Conservation (phyloP, 176 grass and related monocot genomes). For the Saccharum officinarum region DNA sequence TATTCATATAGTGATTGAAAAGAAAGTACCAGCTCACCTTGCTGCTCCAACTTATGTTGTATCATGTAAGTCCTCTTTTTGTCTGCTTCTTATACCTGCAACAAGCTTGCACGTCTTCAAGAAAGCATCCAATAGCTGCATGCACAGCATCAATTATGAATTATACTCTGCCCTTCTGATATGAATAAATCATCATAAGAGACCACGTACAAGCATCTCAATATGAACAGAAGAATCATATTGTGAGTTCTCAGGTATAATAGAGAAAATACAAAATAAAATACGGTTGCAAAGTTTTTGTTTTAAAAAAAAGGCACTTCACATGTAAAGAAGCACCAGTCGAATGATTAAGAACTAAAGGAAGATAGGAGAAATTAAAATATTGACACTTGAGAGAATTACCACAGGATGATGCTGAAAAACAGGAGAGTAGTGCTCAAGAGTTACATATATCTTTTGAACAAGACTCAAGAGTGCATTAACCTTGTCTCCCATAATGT, state of each 20-base stretch:
- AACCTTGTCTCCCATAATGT: slow-evolving; percentile 77
- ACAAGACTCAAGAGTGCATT: slow-evolving; percentile 73
- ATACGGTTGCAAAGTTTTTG: neutral
- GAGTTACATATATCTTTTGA: slow-evolving; percentile 84
- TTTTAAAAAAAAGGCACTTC: neutral
- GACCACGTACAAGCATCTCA: neutral
- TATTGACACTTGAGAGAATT: slow-evolving; percentile 31
- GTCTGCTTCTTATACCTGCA: slow-evolving; percentile 60
- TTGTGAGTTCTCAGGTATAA: neutral
- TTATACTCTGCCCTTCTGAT: slow-evolving; percentile 14
- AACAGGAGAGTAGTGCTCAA: slow-evolving; percentile 85
- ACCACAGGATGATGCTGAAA: slow-evolving; percentile 93
- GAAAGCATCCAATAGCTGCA: slow-evolving; percentile 82
- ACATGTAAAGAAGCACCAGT: slow-evolving; percentile 5
- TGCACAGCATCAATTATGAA: slow-evolving; percentile 17
- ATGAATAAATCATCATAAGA: neutral
- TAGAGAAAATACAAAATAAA: slow-evolving; percentile 13
- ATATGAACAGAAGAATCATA: neutral
- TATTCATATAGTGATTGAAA: slow-evolving; percentile 3
- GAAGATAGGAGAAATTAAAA: slow-evolving; percentile 17
- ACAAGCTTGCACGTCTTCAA: slow-evolving; percentile 86
- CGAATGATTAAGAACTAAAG: neutral
- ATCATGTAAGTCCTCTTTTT: slow-evolving; percentile 49
- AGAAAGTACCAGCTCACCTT: slow-evolving; percentile 34
- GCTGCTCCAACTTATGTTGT: slow-evolving; percentile 31